phyloP scores from a whole-genome alignment of 768 basidiomycete genomes.

The Kwoniella sp. region DNA sequence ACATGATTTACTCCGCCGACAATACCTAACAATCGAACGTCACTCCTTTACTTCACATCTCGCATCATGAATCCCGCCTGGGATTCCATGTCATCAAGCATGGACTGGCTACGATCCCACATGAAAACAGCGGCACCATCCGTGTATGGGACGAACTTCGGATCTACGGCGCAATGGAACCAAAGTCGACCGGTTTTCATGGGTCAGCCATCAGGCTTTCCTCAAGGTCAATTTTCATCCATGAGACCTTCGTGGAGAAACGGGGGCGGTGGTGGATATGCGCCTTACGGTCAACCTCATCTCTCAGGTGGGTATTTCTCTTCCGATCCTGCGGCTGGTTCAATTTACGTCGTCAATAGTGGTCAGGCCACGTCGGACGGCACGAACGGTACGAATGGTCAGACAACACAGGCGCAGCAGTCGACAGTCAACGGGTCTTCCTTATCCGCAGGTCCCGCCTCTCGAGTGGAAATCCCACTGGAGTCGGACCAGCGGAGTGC shows the following conservation, averaged over 20 bases:
- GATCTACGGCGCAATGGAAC: too few relatives aligned
- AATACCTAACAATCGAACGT: too few relatives aligned
- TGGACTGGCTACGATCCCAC: background rate
- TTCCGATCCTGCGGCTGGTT: background rate
- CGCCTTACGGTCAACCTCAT: background rate
- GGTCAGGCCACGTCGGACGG: too few relatives aligned
- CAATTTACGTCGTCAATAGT: background rate
- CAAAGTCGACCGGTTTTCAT: background rate
- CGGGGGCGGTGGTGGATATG: background rate
- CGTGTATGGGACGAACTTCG: background rate
- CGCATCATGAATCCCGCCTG: background rate
- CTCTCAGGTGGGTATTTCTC: background rate
- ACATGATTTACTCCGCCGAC: too few relatives aligned
- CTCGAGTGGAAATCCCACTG: background rate
- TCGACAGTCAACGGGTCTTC: background rate
- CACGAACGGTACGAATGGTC: background rate
- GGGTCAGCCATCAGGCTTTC: background rate
- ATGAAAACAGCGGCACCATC: background rate
- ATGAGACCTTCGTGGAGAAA: background rate
- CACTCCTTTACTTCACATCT: background rate
- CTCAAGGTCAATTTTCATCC: background rate
- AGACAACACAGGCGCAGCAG: background rate
- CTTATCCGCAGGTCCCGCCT: background rate
- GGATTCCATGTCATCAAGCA: background rate
- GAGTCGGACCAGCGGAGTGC: background rate